phyloP scores from a whole-genome alignment of 352 stramenopile genomes.

The Pythium dissimile region DNA sequence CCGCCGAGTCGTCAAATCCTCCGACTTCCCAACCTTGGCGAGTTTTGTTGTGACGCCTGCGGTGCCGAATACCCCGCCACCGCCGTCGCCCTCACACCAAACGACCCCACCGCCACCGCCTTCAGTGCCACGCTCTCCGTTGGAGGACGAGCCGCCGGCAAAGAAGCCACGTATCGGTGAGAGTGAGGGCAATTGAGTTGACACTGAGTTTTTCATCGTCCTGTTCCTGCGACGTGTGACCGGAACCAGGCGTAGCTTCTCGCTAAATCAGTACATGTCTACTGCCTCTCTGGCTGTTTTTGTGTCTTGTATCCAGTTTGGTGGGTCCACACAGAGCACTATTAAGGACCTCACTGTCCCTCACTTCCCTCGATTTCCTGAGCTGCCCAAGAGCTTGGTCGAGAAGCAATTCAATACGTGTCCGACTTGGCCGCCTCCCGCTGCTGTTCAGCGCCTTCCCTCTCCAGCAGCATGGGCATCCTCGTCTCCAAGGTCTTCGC shows the following conservation, averaged over 20 bases:
- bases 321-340: too few species aligned
- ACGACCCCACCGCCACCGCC: neutral
- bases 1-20: slow-evolving; percentile 29
- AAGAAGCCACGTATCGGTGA: slow-evolving; percentile 54
- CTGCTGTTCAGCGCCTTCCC: neutral
- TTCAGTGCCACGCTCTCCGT: slow-evolving; percentile 9
- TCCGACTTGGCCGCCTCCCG: neutral
- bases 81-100: slow-evolving; percentile 7
- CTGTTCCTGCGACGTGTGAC: neutral
- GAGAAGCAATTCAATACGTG: slow-evolving; percentile 5
- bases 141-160: slow-evolving; percentile 35
- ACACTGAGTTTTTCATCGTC: too few species aligned
- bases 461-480: slow-evolving; percentile 90
- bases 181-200: neutral
- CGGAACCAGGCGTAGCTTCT: neutral
- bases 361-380: neutral
- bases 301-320: too few species aligned
- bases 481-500: slow-evolving; percentile 97
- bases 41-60: slow-evolving; percentile 22
- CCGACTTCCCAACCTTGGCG: slow-evolving; percentile 18
- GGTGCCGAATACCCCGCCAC: slow-evolving; percentile 6
- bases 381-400: slow-evolving; percentile 6
- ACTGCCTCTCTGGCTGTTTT: neutral
- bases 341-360: neutral
- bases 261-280: slow-evolving; percentile 2